Conservation (phyloP, 2,329 filamentous ascomycete species). For the Helotiales sp. region DNA sequence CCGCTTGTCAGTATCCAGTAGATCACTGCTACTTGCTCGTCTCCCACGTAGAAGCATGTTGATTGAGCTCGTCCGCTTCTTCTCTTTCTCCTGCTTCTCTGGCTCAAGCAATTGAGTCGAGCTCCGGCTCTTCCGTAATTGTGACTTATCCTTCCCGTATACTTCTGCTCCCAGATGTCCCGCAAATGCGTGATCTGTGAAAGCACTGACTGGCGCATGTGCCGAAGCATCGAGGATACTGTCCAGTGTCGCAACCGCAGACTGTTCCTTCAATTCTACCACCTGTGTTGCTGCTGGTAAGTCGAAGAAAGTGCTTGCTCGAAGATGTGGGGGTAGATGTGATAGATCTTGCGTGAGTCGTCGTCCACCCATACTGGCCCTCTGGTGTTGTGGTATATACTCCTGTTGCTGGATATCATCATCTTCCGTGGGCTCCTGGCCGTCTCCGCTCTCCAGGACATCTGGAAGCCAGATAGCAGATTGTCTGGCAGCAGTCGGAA, state of each 20-base stretch:
- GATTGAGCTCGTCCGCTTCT: constrained; percentile 49
- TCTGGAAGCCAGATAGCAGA: constrained; percentile 39
- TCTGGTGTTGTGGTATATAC: constrained; percentile 36
- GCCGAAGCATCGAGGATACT: constrained; percentile 90
- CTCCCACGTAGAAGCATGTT: constrained; percentile 44
- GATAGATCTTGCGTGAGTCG: constrained; percentile 41
- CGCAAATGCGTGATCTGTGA: constrained; percentile 84
- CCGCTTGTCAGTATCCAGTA: constrained; percentile 22
- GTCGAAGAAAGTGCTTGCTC: constrained; percentile 92
- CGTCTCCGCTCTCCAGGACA: constrained; percentile 31
- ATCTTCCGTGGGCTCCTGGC: constrained; percentile 20
- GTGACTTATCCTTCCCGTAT: constrained; percentile 57
- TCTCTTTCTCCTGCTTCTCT: constrained; percentile 30
- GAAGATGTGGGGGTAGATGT: constrained; percentile 75
- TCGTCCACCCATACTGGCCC: constrained; percentile 34
- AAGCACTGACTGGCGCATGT: constrained; percentile 83
- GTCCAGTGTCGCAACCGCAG: constrained; percentile 85
- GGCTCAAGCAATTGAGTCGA: constrained; percentile 37
- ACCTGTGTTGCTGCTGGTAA: constrained; percentile 53
- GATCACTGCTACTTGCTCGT: constrained; percentile 26
- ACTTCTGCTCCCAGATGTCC: constrained; percentile 74
- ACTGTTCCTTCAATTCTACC: constrained; percentile 69
- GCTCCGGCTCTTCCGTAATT: constrained; percentile 53
- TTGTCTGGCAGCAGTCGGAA: constrained; percentile 49
- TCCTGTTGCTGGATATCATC: constrained; percentile 29